Conservation (phyloP, 2,329 filamentous ascomycete genomes). For the Zasmidium angulare region DNA sequence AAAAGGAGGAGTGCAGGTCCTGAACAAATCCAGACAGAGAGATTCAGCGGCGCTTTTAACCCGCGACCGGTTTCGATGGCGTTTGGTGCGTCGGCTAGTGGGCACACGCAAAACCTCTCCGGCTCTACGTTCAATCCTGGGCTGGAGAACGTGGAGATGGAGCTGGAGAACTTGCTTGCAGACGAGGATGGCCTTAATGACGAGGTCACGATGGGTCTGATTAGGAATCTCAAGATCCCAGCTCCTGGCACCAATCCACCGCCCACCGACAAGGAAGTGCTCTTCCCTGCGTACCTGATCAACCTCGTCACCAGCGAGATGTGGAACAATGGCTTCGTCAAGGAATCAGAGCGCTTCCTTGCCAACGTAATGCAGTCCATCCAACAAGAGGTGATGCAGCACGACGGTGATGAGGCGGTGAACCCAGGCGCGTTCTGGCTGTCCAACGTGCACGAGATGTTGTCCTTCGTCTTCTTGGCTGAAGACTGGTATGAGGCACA, state of each 20-base stretch:
- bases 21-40: conserved; percentile 80
- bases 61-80: conserved; percentile 97
- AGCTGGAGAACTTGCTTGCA: conserved; percentile 88
- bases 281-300: conserved; percentile 98
- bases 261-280: conserved; percentile 95
- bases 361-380: conserved; percentile 99
- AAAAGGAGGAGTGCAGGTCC: conserved; percentile 90
- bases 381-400: conserved; percentile 98
- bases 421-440: conserved; percentile 98
- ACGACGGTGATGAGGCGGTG: conserved; percentile 94
- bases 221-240: conserved; percentile 95
- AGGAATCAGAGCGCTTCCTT: conserved; percentile 97
- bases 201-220: conserved; percentile 93
- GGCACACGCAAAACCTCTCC: conserved; percentile 68
- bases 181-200: conserved; percentile 96
- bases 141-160: conserved; percentile 88
- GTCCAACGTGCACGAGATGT: conserved; percentile 99
- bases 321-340: conserved; percentile 99
- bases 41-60: conserved; percentile 90
- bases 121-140: conserved; percentile 77
- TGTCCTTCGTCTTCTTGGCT: conserved; percentile 97
- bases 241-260: conserved; percentile 81
- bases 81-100: conserved; percentile 61
- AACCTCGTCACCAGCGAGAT: conserved; percentile 99
- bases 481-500: conserved; percentile 99